Evolutionary conservation across 768 basidiomycete species (phyloP).

Genomic region (Royoungia palumana): DNA sequence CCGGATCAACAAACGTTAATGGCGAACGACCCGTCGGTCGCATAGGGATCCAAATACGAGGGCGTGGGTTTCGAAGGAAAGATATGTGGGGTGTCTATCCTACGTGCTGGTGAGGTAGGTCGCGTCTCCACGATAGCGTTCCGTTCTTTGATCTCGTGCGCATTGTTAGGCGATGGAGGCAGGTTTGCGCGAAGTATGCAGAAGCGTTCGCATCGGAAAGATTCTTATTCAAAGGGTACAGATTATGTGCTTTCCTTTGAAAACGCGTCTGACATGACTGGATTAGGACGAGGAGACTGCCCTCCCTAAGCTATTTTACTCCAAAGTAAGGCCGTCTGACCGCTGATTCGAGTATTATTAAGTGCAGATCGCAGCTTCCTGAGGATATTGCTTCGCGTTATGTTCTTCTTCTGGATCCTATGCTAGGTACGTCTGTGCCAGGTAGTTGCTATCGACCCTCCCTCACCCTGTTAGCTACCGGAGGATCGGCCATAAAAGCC

Average conservation of each 20-base stretch:
- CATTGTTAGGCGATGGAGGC: constrained; percentile 87
- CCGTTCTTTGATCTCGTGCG: neutral
- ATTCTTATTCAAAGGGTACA: constrained; percentile 90
- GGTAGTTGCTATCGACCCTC: neutral
- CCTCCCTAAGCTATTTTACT: constrained; percentile 89
- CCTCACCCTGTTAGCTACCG: constrained; percentile 58
- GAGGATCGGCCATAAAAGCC: constrained; percentile 97
- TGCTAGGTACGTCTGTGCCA: constrained; percentile 68
- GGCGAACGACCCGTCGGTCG: neutral
- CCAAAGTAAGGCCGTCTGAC: constrained; percentile 49
- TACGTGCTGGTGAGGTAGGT: constrained; percentile 85
- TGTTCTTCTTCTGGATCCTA: constrained; percentile 93
- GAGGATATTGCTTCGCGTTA: constrained; percentile 90
- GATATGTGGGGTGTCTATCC: constrained; percentile 94
- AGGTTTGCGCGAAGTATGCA: constrained; percentile 91
- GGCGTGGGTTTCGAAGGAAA: constrained; percentile 96
- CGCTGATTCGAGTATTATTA: neutral
- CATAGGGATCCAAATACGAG: constrained; percentile 74
- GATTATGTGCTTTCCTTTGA: constrained; percentile 20
- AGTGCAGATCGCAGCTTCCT: constrained; percentile 57
- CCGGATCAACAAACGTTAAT: neutral
- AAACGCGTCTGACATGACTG: neutral
- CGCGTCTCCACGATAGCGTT: neutral
- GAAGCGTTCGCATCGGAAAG: constrained; percentile 93
- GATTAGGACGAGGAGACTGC: constrained; percentile 90